Percentiles rank a stretch among this genome's conserved stretches.
These are phyloP conservation scores for Colletotrichum sp. DNA, from an alignment of 2,329 filamentous ascomycete species.

Conservation along the genomic window DNA sequence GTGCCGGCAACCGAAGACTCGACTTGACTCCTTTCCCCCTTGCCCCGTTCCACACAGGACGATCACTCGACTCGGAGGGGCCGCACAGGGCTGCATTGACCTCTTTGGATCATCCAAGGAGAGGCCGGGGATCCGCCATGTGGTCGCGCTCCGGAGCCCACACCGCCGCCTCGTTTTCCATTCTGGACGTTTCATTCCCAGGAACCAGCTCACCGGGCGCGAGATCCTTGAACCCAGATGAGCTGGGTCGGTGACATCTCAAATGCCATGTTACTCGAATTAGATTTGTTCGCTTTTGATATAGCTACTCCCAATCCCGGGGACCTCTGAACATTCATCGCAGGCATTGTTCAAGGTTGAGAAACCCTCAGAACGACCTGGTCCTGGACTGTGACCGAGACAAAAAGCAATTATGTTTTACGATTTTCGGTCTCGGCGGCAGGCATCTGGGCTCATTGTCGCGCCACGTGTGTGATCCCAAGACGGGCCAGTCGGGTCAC, in stretches of 20 bases:
- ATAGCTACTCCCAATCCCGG: neutral
- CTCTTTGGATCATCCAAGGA: constrained; percentile 7
- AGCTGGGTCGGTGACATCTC: neutral
- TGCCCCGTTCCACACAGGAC: neutral
- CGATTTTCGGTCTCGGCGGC: neutral
- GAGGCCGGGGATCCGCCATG: constrained; percentile 9
- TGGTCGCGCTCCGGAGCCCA: neutral
- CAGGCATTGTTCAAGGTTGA: neutral
- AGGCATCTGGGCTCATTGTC: neutral
- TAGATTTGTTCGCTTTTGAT: neutral
- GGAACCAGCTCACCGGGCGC: neutral
- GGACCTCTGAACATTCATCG: neutral
- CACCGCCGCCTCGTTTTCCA: neutral
- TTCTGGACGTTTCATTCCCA: neutral
- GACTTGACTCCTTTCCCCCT: neutral
- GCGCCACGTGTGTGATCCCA: neutral
- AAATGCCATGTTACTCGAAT: neutral
- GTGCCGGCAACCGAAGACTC: neutral
- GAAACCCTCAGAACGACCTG: neutral
- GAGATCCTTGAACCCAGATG: neutral
- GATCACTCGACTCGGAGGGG: neutral
- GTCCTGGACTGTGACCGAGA: neutral
- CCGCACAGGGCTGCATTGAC: constrained; percentile 8
- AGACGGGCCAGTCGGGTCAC: neutral
- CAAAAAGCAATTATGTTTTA: neutral